Base-by-base conservation (phyloP, 2,329 filamentous ascomycete genomes). In the Thelonectria olida region DNA sequence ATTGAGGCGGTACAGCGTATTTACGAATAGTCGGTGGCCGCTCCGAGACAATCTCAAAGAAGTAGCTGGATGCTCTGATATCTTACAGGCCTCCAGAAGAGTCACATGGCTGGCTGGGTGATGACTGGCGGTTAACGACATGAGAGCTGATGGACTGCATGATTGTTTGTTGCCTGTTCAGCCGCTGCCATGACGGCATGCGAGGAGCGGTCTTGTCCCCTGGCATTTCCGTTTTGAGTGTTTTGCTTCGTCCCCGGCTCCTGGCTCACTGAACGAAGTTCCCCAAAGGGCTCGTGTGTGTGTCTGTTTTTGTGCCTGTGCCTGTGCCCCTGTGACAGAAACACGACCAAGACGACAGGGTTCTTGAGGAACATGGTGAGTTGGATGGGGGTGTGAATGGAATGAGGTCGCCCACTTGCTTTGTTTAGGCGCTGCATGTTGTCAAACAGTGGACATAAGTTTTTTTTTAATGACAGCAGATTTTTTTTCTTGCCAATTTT, bases 191-290 rank as follows among this genome's bases (percentile, higher is more conserved):
- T 28, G 42, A 28, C 42, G 42, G 22, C 22, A 47, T 47, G 22
- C 42, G 22, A 25, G 41, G 42, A 8, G 12, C 9, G 3, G 15
- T n/a, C 42, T 42, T 42, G 15, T n/a, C 42, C 53, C 53, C 42
- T 48, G 53, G 25, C 53, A 55, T 55, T 55, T 48, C 53, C 53
- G 44, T 55, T 55, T 55, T 23, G n/a, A 55, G 53, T 44, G 28
- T 48, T 39, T 23, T 48, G 42, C 53, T 44, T 55, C 53, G 17
- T 55, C 31, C 53, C 53, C 13, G 53, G 53, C 34, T 39, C 42
- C 42, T 22, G 28, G 52, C 36, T 41, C 10, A 54, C 28, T 22
- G 22, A 59, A 44, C 27, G 10, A 49, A 23, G 38, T 27, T 47
- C 27, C 54, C 54, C 28, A 51, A 44, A 27, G 28, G 17, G 17